Conservation (phyloP, 306 rosid genomes). For the Acmispon strigosus region DNA sequence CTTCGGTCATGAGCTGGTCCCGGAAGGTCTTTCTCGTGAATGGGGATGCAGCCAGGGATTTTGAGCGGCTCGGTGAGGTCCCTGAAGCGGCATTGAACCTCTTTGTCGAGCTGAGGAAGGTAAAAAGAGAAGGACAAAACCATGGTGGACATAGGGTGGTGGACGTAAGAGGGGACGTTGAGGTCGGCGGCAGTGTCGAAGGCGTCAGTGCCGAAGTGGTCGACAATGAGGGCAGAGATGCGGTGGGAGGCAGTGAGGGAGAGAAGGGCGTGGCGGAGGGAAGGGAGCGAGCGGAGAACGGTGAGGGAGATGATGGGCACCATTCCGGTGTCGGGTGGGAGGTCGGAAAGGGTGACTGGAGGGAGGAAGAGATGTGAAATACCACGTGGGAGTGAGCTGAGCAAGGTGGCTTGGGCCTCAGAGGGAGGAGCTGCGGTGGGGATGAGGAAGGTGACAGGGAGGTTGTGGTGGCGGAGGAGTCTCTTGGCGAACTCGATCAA, state of each 20-base stretch:
- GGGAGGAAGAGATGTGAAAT: constrained; percentile 27
- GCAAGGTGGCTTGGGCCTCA: constrained; percentile 31
- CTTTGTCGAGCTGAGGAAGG: constrained; percentile 38
- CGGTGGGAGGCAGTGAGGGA: not conserved
- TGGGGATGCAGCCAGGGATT: constrained; percentile 56
- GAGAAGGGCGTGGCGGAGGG: constrained; percentile 1
- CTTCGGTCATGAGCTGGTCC: constrained; percentile 59
- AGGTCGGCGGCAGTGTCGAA: constrained; percentile 44
- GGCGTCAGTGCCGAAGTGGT: constrained; percentile 56
- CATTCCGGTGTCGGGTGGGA: not conserved
- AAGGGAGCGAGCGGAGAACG: constrained; percentile 20
- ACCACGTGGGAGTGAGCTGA: constrained; percentile 14
- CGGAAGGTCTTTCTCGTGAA: constrained; percentile 40
- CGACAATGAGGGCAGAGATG: constrained; percentile 38
- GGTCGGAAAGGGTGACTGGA: not conserved
- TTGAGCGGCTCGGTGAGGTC: constrained; percentile 39
- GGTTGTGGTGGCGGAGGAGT: constrained; percentile 30
- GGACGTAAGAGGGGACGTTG: constrained; percentile 26
- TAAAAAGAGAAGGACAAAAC: constrained; percentile 26
- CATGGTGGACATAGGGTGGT: constrained; percentile 52
- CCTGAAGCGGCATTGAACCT: constrained; percentile 34
- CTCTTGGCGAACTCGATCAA: constrained; percentile 58
- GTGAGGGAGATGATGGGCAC: constrained; percentile 16
- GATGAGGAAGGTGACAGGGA: constrained; percentile 44
- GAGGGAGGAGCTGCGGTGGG: constrained; percentile 51